Conservation (phyloP, 768 basidiomycete genomes). For the Agaricus subrufescens region DNA sequence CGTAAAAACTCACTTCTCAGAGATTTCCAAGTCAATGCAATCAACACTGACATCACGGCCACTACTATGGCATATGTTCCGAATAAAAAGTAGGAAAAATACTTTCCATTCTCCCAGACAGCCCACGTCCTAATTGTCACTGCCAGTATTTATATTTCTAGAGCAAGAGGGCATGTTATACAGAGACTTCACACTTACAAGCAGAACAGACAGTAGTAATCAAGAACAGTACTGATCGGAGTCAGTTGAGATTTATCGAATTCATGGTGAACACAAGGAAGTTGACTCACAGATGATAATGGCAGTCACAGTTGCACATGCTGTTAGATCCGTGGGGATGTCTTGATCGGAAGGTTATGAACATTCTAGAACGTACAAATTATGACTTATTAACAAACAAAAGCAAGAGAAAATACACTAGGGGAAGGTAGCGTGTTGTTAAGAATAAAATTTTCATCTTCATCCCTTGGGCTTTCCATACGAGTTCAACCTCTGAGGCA, state of each 20-base stretch:
- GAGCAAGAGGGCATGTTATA: too few species aligned
- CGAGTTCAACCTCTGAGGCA: neutral
- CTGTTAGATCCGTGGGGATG: too few species aligned
- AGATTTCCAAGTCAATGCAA: neutral
- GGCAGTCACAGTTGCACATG: too few species aligned
- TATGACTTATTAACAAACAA: constrained; percentile 13
- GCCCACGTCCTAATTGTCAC: constrained; percentile 6
- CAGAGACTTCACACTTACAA: neutral
- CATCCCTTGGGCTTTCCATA: neutral
- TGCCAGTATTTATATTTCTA: neutral
- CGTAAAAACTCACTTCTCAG: neutral
- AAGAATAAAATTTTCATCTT: neutral
- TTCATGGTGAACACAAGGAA: too few species aligned
- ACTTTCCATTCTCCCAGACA: neutral
- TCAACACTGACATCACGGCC: neutral
- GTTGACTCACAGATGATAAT: too few species aligned
- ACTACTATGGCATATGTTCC: neutral
- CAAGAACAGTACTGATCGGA: too few species aligned
- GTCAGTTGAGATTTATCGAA: too few species aligned
- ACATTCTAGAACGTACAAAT: neutral
- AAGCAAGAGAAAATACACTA: neutral
- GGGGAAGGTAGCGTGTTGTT: neutral
- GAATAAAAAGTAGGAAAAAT: neutral
- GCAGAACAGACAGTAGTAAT: too few species aligned
- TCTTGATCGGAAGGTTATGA: too few species aligned